Evolutionary conservation across 2,329 filamentous ascomycete genomes (phyloP).

Genomic region (Coniochaeta sp.): DNA sequence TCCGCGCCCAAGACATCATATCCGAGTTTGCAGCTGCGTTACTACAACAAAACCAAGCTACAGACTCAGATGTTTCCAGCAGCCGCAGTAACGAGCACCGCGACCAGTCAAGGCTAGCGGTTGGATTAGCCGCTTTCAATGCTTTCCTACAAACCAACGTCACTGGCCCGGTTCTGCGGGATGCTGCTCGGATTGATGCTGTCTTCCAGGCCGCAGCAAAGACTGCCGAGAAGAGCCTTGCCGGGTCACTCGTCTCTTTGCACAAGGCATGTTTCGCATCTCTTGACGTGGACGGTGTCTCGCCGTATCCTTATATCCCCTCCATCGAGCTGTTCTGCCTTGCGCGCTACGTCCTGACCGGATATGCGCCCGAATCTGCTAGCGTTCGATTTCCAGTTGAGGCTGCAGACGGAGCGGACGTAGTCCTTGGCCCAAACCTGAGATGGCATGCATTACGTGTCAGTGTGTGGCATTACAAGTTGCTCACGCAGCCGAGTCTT

Average conservation of each 20-base stretch:
- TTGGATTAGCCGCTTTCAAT: conserved; percentile 63
- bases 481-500: conserved; percentile 49
- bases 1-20: conserved; percentile 10
- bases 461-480: conserved; percentile 61
- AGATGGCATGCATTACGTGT: conserved; percentile 63
- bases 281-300: conserved; percentile 75
- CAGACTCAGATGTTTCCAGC: neutral
- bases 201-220: conserved; percentile 20
- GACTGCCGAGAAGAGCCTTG: neutral
- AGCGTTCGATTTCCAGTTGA: conserved; percentile 15
- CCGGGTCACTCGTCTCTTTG: conserved; percentile 26
- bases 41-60: neutral
- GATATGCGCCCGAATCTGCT: neutral
- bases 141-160: conserved; percentile 82
- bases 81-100: neutral
- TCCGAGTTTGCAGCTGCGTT: conserved; percentile 6
- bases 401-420: conserved; percentile 31
- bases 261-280: conserved; percentile 56
- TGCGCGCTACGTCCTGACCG: conserved; percentile 45
- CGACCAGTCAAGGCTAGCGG: conserved; percentile 26
- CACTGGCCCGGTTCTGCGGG: conserved; percentile 70
- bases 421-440: conserved; percentile 23
- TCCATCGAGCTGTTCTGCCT: conserved; percentile 77
- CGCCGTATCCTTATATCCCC: conserved; percentile 77
- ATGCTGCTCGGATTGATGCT: conserved; percentile 19